A percentile compares a stretch with the other conserved stretches of the same genome.
Evolutionary conservation across 2,329 filamentous ascomycete genomes (phyloP).

Genomic region (Penicillium hordei): DNA sequence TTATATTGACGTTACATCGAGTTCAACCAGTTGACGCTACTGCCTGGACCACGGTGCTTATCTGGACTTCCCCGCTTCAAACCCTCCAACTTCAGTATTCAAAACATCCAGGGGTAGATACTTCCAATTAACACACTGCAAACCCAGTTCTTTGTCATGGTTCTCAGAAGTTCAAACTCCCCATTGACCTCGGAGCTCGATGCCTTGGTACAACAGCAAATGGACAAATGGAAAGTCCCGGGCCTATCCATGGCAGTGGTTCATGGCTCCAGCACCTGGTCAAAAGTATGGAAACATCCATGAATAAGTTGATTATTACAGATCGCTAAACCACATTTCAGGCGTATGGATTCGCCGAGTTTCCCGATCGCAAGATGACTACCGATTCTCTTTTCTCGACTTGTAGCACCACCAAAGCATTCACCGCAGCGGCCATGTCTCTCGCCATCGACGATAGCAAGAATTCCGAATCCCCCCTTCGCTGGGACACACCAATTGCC

Average conservation of each 20-base stretch:
- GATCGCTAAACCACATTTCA: constrained; percentile 5
- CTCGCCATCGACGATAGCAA: constrained; percentile 24
- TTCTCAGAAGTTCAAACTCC: neutral
- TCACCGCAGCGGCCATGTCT: constrained; percentile 26
- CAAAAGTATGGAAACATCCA: neutral
- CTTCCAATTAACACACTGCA: too few relatives aligned
- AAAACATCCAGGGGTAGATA: neutral
- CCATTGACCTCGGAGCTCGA: constrained; percentile 16
- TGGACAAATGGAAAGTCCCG: constrained; percentile 18
- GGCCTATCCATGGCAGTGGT: too few relatives aligned
- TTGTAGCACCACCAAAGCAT: constrained; percentile 32
- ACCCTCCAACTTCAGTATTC: neutral
- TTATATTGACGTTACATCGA: neutral
- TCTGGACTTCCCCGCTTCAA: neutral
- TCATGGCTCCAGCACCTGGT: too few relatives aligned
- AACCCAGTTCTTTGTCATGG: neutral
- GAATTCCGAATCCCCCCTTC: constrained; percentile 18
- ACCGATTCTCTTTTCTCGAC: constrained; percentile 26
- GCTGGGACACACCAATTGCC: constrained; percentile 40
- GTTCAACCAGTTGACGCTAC: neutral
- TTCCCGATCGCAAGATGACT: constrained; percentile 27
- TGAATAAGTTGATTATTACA: neutral
- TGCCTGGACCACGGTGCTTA: neutral
- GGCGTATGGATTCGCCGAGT: constrained; percentile 28
- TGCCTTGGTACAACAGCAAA: constrained; percentile 17